Evolutionary conservation across 352 stramenopile species (phyloP).

Genomic region (Pythium oligandrum): DNA sequence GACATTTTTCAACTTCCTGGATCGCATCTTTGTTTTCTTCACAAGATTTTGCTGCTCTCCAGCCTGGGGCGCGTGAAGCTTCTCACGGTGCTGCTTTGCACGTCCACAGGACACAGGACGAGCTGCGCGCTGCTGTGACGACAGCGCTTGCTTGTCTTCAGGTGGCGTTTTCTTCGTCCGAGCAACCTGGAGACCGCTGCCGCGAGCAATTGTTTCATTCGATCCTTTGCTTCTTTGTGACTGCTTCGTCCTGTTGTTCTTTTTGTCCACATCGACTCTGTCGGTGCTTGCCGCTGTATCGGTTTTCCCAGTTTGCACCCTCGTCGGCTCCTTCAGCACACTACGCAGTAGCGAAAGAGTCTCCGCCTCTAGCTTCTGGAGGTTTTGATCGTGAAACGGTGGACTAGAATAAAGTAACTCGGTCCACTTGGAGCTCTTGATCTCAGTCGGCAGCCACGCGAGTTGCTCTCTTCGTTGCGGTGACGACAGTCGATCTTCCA

Average conservation of each 20-base stretch:
- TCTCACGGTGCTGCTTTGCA: no score
- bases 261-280: no score
- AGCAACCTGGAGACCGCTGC: constrained; percentile 10
- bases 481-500: background rate
- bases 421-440: constrained; percentile 18
- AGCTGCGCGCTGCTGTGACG: no score
- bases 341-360: constrained; percentile 15
- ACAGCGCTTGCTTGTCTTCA: background rate
- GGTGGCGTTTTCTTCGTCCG: constrained; percentile 1
- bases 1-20: no score
- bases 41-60: no score
- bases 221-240: no score
- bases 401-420: constrained; percentile 18
- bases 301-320: no score
- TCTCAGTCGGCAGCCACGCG: constrained; percentile 7
- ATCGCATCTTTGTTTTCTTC: no score
- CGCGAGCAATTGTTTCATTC: background rate
- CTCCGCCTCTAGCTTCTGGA: constrained; percentile 16
- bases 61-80: no score
- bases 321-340: constrained; percentile 2
- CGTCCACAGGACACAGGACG: no score
- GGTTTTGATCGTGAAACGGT: constrained; percentile 10
- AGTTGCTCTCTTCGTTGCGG: constrained; percentile 1
- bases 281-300: no score
- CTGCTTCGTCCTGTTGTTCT: no score